Percentiles rank a stretch among this genome's conserved stretches.
These are phyloP conservation scores for Erythrobasidium hasegawianum DNA, from an alignment of 1,284 basidiomycete species.

Conservation along the genomic window DNA sequence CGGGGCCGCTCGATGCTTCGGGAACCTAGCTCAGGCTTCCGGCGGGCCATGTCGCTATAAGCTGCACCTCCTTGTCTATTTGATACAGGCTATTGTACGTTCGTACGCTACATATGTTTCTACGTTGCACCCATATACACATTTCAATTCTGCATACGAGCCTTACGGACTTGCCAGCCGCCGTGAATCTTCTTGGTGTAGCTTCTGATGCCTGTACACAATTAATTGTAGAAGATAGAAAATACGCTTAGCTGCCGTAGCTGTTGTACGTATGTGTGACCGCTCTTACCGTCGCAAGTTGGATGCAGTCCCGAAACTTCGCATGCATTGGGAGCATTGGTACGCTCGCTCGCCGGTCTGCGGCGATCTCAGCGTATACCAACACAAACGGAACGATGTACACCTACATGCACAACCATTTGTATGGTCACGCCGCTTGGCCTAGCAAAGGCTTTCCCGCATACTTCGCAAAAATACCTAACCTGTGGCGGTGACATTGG, in stretches of 20 bases:
- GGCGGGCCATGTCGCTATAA: conserved; percentile 21
- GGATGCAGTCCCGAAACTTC: conserved; percentile 22
- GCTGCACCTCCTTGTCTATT: neutral
- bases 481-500: too few species aligned
- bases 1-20: conserved; percentile 9
- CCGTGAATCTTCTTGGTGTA: conserved; percentile 8
- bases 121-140: neutral
- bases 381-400: neutral
- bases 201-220: conserved; percentile 12
- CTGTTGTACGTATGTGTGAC: neutral
- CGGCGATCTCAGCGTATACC: neutral
- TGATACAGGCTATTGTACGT: too few species aligned
- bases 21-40: conserved; percentile 19
- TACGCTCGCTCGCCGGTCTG: conserved; percentile 27
- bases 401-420: conserved; percentile 3
- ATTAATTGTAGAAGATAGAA: neutral
- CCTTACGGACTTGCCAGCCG: neutral
- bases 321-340: conserved; percentile 11
- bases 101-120: neutral
- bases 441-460: conserved; percentile 20
- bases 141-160: too few species aligned
- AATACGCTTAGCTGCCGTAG: neutral
- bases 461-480: conserved; percentile 13
- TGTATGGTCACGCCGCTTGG: conserved; percentile 19
- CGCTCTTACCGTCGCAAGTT: conserved; percentile 28